Percentiles rank a stretch among this genome's conserved stretches.
These are phyloP conservation scores for Diacronema lutheri DNA, from an alignment of 78 protist species.

Conservation along the genomic window DNA sequence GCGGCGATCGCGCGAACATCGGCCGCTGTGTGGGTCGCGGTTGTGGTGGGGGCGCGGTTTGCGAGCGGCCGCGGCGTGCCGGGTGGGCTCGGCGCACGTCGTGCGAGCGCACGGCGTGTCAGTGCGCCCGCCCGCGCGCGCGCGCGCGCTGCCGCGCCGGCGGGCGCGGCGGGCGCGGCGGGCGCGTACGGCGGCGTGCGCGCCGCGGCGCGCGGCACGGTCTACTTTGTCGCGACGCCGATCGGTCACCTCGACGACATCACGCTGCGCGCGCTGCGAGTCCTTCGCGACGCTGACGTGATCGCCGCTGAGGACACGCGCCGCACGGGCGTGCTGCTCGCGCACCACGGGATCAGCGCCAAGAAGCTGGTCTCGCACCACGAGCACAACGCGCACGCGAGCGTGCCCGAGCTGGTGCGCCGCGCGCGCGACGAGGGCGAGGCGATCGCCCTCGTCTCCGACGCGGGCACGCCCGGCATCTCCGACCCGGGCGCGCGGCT, in stretches of 20 bases:
- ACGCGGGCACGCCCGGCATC: constrained; percentile 29
- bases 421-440: background rate
- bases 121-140: too few relatives aligned
- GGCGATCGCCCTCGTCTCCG: background rate
- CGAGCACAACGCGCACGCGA: background rate
- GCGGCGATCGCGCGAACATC: too few relatives aligned
- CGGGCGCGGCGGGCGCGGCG: too few relatives aligned
- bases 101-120: too few relatives aligned
- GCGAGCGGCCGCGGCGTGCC: too few relatives aligned
- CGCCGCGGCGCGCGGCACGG: background rate
- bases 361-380: constrained; percentile 2
- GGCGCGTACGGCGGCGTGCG: too few relatives aligned
- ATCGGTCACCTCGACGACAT: constrained; percentile 22
- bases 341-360: background rate
- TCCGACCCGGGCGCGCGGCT: background rate
- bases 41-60: too few relatives aligned
- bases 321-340: background rate
- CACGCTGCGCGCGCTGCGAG: constrained; percentile 12
- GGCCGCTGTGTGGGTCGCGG: too few relatives aligned
- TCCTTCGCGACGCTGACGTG: background rate
- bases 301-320: constrained; percentile 24
- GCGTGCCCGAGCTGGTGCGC: background rate
- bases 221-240: constrained; percentile 3
- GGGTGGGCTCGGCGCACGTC: too few relatives aligned
- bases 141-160: too few relatives aligned